These are phyloP conservation scores for Chlamydomonas urium DNA, from an alignment of 139 green algal species.

Conservation along the genomic window DNA sequence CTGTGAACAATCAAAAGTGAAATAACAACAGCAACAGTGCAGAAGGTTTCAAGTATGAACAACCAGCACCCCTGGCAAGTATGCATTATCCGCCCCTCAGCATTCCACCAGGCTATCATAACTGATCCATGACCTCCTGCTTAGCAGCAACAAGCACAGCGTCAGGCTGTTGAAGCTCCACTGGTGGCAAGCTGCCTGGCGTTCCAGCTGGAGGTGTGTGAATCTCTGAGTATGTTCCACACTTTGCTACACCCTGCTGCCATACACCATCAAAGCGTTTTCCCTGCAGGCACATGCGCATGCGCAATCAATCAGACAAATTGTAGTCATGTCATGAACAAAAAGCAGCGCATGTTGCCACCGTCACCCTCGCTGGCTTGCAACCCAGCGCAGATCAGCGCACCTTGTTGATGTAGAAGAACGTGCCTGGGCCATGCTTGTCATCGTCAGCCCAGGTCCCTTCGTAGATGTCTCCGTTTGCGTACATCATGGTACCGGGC, in stretches of 20 bases:
- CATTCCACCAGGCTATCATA: too few relatives aligned
- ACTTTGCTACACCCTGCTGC: conserved; percentile 33
- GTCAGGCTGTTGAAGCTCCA: conserved; percentile 36
- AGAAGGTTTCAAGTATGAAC: too few relatives aligned
- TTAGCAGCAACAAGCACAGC: conserved; percentile 23
- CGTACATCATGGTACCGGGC: conserved; percentile 54
- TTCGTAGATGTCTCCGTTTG: conserved; percentile 63
- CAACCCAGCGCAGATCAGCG: background rate
- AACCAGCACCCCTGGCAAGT: too few relatives aligned
- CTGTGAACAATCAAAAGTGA: too few relatives aligned
- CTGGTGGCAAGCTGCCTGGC: conserved; percentile 35
- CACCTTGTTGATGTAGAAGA: conserved; percentile 54
- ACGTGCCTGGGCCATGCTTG: conserved; percentile 64
- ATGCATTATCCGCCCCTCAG: too few relatives aligned
- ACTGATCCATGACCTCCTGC: background rate
- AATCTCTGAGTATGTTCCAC: conserved; percentile 50
- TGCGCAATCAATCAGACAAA: background rate
- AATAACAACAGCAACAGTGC: too few relatives aligned
- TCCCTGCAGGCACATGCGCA: background rate
- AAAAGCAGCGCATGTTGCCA: background rate
- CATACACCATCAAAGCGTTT: conserved; percentile 22
- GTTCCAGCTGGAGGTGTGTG: conserved; percentile 40
- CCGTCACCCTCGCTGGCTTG: background rate
- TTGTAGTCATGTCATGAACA: background rate
- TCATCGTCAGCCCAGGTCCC: conserved; percentile 57